Evolutionary conservation across 2,329 filamentous ascomycete species (phyloP).

Genomic region (Ustilaginoidea virens): DNA sequence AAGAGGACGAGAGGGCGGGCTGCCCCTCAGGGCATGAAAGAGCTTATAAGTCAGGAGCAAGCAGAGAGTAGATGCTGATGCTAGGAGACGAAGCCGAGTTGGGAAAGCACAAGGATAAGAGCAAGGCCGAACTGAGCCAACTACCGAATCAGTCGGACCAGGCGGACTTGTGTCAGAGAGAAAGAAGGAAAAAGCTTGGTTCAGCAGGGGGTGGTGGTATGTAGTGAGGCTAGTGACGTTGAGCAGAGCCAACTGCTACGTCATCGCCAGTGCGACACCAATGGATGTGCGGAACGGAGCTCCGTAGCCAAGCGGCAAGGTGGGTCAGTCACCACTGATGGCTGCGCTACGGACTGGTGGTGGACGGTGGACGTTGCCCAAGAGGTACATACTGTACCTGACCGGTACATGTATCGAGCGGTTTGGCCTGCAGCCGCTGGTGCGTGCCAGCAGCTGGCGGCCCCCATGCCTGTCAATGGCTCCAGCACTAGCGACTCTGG

Average conservation of each 20-base stretch:
- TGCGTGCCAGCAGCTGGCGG: no score
- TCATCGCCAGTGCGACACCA: conserved; percentile 12
- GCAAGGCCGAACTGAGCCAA: no score
- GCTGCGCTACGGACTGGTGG: background rate
- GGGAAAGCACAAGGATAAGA: no score
- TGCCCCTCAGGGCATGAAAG: background rate
- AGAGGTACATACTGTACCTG: no score
- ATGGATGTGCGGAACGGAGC: conserved; percentile 3
- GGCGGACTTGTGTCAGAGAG: no score
- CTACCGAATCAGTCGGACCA: no score
- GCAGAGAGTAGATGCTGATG: background rate
- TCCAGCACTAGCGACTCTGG: no score
- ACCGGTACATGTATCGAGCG: no score
- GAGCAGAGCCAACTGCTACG: conserved; percentile 16
- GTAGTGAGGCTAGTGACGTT: conserved; percentile 15
- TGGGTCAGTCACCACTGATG: background rate
- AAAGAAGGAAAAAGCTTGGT: conserved; percentile 8
- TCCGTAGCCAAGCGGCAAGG: conserved; percentile 3
- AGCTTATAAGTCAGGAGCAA: conserved; percentile 2
- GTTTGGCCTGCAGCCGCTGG: no score
- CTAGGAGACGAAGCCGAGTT: no score
- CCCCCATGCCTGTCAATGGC: no score
- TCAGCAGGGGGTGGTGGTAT: conserved; percentile 5
- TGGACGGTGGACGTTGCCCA: no score
- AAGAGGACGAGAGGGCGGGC: conserved; percentile 2